Evolutionary conservation across 2,329 filamentous ascomycete species (phyloP).

Genomic region (Chaetothyriales sp.): DNA sequence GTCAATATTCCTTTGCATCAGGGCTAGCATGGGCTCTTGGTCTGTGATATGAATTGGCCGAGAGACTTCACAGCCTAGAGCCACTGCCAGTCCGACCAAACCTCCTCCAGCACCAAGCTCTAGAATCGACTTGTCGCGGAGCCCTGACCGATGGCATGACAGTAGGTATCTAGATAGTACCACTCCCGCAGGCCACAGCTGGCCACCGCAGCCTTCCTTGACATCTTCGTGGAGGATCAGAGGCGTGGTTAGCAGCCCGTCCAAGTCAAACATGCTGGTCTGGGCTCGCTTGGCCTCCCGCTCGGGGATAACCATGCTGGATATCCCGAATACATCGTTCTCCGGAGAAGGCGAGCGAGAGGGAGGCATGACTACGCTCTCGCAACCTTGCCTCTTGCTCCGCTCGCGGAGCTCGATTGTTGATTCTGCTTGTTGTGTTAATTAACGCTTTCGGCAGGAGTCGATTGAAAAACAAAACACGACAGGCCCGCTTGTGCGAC

Average conservation of each 20-base stretch:
- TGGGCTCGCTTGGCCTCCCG: conserved; percentile 39
- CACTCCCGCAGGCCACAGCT: conserved; percentile 90
- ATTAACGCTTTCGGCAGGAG: not conserved
- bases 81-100: conserved; percentile 57
- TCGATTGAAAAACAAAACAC: not conserved
- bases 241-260: conserved; percentile 53
- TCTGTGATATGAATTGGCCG: conserved; percentile 61
- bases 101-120: conserved; percentile 89
- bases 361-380: not conserved
- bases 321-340: conserved; percentile 30
- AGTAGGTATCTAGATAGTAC: conserved; percentile 77
- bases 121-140: conserved; percentile 42
- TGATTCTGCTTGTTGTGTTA: not conserved
- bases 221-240: conserved; percentile 76
- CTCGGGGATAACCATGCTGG: conserved; percentile 43
- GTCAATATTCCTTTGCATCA: conserved; percentile 79
- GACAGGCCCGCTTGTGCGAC: not conserved
- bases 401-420: not conserved
- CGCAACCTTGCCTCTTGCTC: conserved; percentile 1
- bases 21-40: conserved; percentile 65
- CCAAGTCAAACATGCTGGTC: conserved; percentile 49
- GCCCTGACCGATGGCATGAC: conserved; percentile 9
- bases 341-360: conserved; percentile 19
- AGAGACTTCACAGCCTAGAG: conserved; percentile 41
- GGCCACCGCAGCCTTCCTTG: conserved; percentile 75